phyloP scores from a whole-genome alignment of 306 rosid genomes.

The Quercus wislizeni region DNA sequence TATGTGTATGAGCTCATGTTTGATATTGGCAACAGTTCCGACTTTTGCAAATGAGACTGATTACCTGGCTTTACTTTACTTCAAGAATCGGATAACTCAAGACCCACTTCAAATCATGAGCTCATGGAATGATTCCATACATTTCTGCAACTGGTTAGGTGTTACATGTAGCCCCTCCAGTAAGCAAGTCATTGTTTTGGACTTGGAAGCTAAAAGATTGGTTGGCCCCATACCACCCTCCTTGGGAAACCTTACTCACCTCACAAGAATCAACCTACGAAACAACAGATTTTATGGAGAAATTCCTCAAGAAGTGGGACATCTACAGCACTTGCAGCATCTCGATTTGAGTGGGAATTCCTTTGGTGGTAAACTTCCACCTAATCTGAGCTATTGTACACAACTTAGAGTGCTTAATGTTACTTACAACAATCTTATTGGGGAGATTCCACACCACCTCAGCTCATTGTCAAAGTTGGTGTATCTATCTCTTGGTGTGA shows the following conservation, averaged over 20 bases:
- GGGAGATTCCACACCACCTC: constrained; percentile 13
- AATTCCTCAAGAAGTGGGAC: constrained; percentile 20
- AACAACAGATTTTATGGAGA: constrained; percentile 28
- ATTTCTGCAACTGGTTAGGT: constrained; percentile 27
- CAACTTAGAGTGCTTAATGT: not conserved
- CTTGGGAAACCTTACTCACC: constrained; percentile 45
- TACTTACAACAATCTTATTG: not conserved
- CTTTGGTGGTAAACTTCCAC: constrained; percentile 36
- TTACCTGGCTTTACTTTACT: constrained; percentile 31
- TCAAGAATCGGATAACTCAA: constrained; percentile 23
- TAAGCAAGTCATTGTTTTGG: constrained; percentile 22
- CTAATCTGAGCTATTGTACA: constrained; percentile 36
- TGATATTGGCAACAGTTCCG: not conserved
- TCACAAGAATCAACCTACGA: constrained; percentile 14
- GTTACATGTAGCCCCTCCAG: constrained; percentile 2
- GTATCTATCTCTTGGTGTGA: not conserved
- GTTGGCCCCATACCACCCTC: constrained; percentile 31
- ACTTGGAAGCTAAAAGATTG: constrained; percentile 1
- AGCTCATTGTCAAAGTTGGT: constrained; percentile 5
- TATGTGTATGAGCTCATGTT: constrained; percentile 14
- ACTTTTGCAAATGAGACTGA: constrained; percentile 29
- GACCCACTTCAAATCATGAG: constrained; percentile 38
- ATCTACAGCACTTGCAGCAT: constrained; percentile 16
- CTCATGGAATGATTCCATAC: constrained; percentile 39
- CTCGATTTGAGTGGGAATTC: constrained; percentile 20